phyloP scores from a whole-genome alignment of 2,329 filamentous ascomycete genomes.

The Apiospora hydei region DNA sequence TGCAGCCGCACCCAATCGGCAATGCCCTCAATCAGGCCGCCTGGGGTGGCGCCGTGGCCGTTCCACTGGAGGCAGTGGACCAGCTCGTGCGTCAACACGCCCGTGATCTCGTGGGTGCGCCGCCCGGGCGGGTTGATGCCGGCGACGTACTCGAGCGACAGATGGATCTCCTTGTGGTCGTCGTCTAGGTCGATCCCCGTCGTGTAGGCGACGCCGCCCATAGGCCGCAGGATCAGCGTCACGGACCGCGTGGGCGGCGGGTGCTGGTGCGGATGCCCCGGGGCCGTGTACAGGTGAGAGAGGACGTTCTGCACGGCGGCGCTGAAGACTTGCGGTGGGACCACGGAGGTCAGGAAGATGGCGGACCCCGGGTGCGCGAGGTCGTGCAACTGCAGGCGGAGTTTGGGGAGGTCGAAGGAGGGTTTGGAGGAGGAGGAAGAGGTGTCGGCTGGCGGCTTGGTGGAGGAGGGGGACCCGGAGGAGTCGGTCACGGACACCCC shows the following conservation, averaged over 20 bases:
- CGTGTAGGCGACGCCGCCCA: slow-evolving; percentile 90
- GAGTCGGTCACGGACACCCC: slow-evolving; percentile 6
- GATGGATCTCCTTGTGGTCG: slow-evolving; percentile 93
- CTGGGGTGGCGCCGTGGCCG: slow-evolving; percentile 65
- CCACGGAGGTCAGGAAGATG: slow-evolving; percentile 72
- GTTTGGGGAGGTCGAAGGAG: slow-evolving; percentile 53
- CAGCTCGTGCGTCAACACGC: slow-evolving; percentile 89
- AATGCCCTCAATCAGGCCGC: slow-evolving; percentile 87
- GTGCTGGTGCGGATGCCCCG: slow-evolving; percentile 36
- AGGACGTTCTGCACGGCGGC: slow-evolving; percentile 73
- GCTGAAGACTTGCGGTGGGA: slow-evolving; percentile 68
- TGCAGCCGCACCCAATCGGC: slow-evolving; percentile 91
- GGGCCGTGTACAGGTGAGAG: slow-evolving; percentile 71
- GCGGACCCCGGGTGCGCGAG: slow-evolving; percentile 65
- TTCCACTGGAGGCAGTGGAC: slow-evolving; percentile 95
- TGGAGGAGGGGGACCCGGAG: slow-evolving; percentile 13
- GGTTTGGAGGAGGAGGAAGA: background rate
- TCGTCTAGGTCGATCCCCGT: slow-evolving; percentile 78
- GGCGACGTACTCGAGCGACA: slow-evolving; percentile 79
- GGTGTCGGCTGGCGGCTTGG: slow-evolving; percentile 5
- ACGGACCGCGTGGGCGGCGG: slow-evolving; percentile 79
- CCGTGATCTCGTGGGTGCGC: slow-evolving; percentile 70
- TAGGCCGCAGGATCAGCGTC: slow-evolving; percentile 80
- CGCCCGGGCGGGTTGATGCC: slow-evolving; percentile 51
- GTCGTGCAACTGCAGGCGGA: slow-evolving; percentile 67